Base-by-base conservation (phyloP, 2,329 filamentous ascomycete genomes). In the Colletotrichum lentis region DNA sequence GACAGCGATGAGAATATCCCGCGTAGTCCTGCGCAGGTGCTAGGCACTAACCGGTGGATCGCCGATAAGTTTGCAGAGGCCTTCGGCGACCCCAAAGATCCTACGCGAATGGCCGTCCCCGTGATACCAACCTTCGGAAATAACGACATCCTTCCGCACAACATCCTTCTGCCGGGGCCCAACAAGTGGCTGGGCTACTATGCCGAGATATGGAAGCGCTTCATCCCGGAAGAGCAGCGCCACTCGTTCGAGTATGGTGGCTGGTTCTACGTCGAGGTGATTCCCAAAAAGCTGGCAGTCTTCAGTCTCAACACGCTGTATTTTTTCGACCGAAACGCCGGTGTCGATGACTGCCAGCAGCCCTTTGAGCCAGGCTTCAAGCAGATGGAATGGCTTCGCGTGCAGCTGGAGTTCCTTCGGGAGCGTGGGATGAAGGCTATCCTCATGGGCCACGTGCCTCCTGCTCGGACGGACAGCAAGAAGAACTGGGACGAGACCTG, bases 61-160 rank as follows among this genome's bases (percentile, higher is more conserved):
- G 90, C 94, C 56, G 80, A 89, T 73, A 93, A 93, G 77, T 93
- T 98, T 78, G 80, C 86, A 54, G 86, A 94, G 22, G 84, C 91
- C 11, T 97, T 97, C 44, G 82, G 85, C 49, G 82, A 86, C 71
- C 76, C 82, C 67, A 77, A 83, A 61, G 76, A 81, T 69, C 83
- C 83, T n/a, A 82, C 86, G 62, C 86, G 88, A 65, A 85, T 94
- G 67, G 79, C 84, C 14, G 86, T 98, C 4, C 95, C 96, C 4
- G 88, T 98, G 37, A 85, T 99, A 22, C 94, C 96, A 0, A 97
- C 90, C 0, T 90, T 97, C 73, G 96, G 96, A 69, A 99, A 99
- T 81, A 99, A 99, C 79, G 96, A 99, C 75, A 94, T 99, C 67
- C 88, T 97, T 69, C 96, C 96, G 1, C 96, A 99, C 81, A 99